Evolutionary conservation across 2,329 filamentous ascomycete species (phyloP), one percentile per base, ranked within the genome.

Genomic region (Venturia carpophila): DNA sequence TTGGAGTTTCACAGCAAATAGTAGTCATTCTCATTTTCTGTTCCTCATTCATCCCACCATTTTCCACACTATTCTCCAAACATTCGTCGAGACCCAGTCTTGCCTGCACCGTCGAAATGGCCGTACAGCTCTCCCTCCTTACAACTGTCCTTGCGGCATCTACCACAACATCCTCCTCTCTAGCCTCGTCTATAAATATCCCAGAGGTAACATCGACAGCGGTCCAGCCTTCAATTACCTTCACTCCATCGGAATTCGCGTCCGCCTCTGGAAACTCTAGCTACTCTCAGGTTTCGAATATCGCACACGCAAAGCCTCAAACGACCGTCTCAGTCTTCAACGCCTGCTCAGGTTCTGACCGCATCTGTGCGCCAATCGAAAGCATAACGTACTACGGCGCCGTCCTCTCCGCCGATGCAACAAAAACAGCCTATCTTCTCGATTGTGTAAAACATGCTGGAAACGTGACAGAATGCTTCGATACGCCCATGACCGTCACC

Each of bases 281-380:
- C 21, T 24, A 42, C 17, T 27, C 45, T 1, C 37, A 42, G 24
- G 37, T 43, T 15, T 45, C 41, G 2, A 41, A 15, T 37, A 5
- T 52, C 15, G 9, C 24, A 21, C 21, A n/a, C 43, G 24, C 30
- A 41, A 52, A 47, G 19, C 21, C 56, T 10, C 64, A 61, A 60
- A 65, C 64, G 21, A 65, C 64, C 17, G 52, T 65, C 34, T 65
- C 64, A 3, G 41, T 65, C 24, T 65, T 65, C 39, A 65, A 65
- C 56, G 64, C 55, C 34, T 65, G 64, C 64, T 61, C 56, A 27
- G 64, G 64, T 19, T 43, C 49, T 17, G 24, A 43, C 19, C 5
- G 6, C 2, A 21, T 52, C 24, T 65, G 64, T 30, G 21, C 37
- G 6, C n/a, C 19, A 11, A 30, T 62, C 52, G n/a, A 43, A 11